Base-by-base conservation (phyloP, 352 stramenopile genomes). In the Globisporangium middletonii region DNA sequence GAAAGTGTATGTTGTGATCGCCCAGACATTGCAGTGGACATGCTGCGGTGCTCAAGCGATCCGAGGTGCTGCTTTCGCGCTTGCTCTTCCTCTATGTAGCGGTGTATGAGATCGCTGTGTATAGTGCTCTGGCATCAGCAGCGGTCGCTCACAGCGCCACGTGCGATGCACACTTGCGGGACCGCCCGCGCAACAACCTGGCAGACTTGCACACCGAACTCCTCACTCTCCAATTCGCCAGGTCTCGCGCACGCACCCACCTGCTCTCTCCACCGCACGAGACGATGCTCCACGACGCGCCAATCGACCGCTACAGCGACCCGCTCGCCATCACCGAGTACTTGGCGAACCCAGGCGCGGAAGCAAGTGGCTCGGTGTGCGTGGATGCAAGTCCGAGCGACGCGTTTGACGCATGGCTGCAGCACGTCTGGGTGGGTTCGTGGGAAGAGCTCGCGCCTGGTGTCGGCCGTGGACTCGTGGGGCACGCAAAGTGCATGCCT, bases 361-460 rank as follows among this genome's bases (percentile, higher is more conserved):
- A 89, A 64, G 57, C 74, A 15, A 53, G 65, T 23, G 61, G 83
- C 1, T 69, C 70, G 30, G 60, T 71, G 51, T 62, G 86, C 6
- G 71, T 89, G 12, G 59, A 68, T 26, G 64, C 57, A 0, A 63
- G 67, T 0, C 57, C 72, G 0, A 65, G 59, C 5, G 62, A 79
- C 9, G 65, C 67, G 1, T 83, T 82, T 18, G 71, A 89, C 48
- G 65, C 64, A 1, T 88, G 78, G 77, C 28, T 88, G 27, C 64
- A 74, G 37, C 57, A 74, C 53, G 71, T 74, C 43, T 88, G 79
- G 79, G 15, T 69, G 8, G 62, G 56, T 1, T 52, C 62, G 35
- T 50, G 67, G 3, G 58, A 64, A 46, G 76, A 78, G 12, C 18
- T 79, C 13, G 65, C 59, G 38, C 56, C 61, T 19, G 71, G 79